Evolutionary conservation across 768 basidiomycete species (phyloP).

Genomic region (Lactifluus piperatus): DNA sequence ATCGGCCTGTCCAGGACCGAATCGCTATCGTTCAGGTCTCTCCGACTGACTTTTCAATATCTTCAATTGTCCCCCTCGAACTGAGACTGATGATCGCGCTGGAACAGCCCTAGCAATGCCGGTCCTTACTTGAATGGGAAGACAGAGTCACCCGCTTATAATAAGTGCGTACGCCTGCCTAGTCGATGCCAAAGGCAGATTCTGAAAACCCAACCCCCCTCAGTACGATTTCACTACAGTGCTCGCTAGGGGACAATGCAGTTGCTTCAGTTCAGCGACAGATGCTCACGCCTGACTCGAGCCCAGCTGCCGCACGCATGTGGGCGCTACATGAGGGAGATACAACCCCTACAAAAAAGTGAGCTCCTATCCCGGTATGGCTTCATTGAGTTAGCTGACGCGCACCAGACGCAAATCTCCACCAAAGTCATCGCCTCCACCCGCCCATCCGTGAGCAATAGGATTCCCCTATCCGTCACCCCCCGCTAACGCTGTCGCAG

Average conservation of each 20-base stretch:
- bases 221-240: slow-evolving; percentile 5
- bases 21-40: neutral
- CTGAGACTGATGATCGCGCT: neutral
- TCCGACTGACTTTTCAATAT: neutral
- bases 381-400: neutral
- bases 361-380: neutral
- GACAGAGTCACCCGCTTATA: slow-evolving; percentile 5
- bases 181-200: neutral
- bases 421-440: slow-evolving; percentile 1
- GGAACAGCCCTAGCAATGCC: slow-evolving; percentile 8
- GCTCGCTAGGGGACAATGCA: neutral
- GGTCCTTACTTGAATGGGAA: slow-evolving; percentile 17
- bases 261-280: neutral
- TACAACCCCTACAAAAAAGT: slow-evolving; percentile 14
- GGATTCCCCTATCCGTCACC: neutral
- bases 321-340: slow-evolving; percentile 13
- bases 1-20: neutral
- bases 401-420: slow-evolving; percentile 10
- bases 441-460: neutral
- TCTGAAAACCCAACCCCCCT: neutral
- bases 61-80: neutral
- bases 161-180: neutral
- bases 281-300: slow-evolving; percentile 19
- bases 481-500: neutral
- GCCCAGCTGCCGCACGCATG: slow-evolving; percentile 11